These are phyloP conservation scores for Diutina siamensis DNA, from an alignment of 1,139 yeast genomes.

Conservation along the genomic window DNA sequence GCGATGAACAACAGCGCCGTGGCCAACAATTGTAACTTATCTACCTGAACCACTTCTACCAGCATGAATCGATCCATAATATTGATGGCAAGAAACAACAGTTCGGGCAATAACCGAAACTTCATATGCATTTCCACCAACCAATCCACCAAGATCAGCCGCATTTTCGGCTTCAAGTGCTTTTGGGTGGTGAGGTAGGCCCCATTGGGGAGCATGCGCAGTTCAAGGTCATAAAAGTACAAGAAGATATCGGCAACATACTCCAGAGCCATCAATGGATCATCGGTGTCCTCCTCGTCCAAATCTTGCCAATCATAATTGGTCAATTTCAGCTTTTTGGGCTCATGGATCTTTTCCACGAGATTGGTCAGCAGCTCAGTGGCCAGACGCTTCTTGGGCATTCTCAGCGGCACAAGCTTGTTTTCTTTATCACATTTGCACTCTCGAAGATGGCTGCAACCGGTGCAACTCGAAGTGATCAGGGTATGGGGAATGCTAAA, in stretches of 20 bases:
- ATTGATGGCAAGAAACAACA: conserved; percentile 78
- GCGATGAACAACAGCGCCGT: conserved; percentile 87
- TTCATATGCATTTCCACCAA: conserved; percentile 83
- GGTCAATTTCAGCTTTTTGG: conserved; percentile 25
- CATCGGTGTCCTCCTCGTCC: conserved; percentile 83
- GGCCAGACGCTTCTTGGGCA: conserved; percentile 47
- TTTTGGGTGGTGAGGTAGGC: conserved; percentile 66
- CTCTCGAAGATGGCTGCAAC: conserved; percentile 2
- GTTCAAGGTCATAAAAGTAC: conserved; percentile 65
- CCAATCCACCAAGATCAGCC: conserved; percentile 92
- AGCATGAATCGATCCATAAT: conserved; percentile 87
- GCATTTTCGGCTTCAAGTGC: conserved; percentile 71
- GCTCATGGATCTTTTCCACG: conserved; percentile 30
- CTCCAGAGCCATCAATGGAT: conserved; percentile 92
- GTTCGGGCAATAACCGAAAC: conserved; percentile 82
- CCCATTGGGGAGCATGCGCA: conserved; percentile 66
- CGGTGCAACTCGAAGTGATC: conserved; percentile 4
- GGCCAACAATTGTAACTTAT: conserved; percentile 80
- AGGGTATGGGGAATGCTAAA: conserved; percentile 4
- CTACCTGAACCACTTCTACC: conserved; percentile 66
- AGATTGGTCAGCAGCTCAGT: conserved; percentile 42
- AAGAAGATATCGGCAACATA: conserved; percentile 81
- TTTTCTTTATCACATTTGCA: conserved; percentile 3
- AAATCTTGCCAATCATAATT: conserved; percentile 74
- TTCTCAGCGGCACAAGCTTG: conserved; percentile 24